Percentiles rank a stretch among this genome's conserved stretches.
These are phyloP conservation scores for Penicillium chermesinum DNA, from an alignment of 495 filamentous ascomycete species.

Conservation along the genomic window DNA sequence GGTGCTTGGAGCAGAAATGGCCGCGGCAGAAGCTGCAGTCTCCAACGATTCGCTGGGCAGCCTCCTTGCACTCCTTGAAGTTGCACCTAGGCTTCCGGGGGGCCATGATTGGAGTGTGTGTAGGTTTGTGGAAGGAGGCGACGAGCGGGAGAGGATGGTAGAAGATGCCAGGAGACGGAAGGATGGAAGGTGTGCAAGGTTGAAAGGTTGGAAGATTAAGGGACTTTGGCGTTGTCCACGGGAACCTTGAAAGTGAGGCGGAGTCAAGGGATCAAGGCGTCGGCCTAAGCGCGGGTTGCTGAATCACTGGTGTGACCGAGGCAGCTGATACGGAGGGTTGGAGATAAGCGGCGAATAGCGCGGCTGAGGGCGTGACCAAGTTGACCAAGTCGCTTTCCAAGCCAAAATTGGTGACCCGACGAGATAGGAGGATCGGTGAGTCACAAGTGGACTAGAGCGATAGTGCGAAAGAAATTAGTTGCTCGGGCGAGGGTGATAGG, in stretches of 20 bases:
- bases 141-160: constrained; percentile 19
- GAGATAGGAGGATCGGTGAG: neutral
- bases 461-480: too few species aligned
- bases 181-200: constrained; percentile 17
- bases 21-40: constrained; percentile 94
- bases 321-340: neutral
- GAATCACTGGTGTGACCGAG: neutral
- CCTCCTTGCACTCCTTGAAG: constrained; percentile 80
- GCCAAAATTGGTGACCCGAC: neutral
- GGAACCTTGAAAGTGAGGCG: neutral
- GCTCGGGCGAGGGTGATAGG: too few species aligned
- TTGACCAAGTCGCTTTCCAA: too few species aligned
- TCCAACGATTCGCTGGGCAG: constrained; percentile 85
- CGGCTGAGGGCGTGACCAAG: too few species aligned
- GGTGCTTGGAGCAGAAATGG: constrained; percentile 90
- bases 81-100: constrained; percentile 80
- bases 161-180: constrained; percentile 28
- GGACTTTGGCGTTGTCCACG: too few species aligned
- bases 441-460: too few species aligned
- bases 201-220: constrained; percentile 14
- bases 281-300: neutral
- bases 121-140: constrained; percentile 4
- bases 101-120: constrained; percentile 41
- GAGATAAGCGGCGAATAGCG: neutral
- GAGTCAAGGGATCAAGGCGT: neutral